Conservation (phyloP, 2,329 filamentous ascomycete species). For the Bipolaris gigantea region DNA sequence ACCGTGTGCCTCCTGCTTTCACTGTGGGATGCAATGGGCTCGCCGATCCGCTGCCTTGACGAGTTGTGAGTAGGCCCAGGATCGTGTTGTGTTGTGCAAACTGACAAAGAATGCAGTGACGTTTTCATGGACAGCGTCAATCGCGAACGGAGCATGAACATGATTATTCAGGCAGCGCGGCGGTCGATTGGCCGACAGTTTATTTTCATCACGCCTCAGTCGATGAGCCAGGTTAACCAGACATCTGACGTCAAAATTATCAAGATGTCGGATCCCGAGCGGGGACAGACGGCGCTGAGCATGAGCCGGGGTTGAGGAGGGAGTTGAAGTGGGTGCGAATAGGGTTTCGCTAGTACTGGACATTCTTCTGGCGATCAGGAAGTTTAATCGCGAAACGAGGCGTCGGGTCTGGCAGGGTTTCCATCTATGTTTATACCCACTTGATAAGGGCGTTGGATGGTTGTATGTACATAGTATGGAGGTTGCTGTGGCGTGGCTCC, state of each 20-base stretch:
- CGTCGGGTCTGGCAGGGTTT: constrained; percentile 3
- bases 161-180: constrained; percentile 87
- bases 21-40: constrained; percentile 98
- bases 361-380: neutral
- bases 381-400: neutral
- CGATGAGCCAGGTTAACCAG: constrained; percentile 57
- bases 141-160: constrained; percentile 85
- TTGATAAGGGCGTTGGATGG: constrained; percentile 10
- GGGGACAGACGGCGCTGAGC: constrained; percentile 52
- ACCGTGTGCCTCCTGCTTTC: constrained; percentile 91
- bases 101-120: constrained; percentile 56
- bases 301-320: constrained; percentile 21
- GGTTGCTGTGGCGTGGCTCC: neutral
- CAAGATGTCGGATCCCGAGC: constrained; percentile 61
- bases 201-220: constrained; percentile 93
- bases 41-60: constrained; percentile 89
- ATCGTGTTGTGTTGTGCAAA: constrained; percentile 1
- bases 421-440: constrained; percentile 25
- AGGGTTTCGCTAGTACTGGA: neutral
- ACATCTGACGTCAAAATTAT: constrained; percentile 75
- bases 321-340: neutral
- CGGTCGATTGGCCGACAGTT: constrained; percentile 89
- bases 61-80: constrained; percentile 67
- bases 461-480: neutral
- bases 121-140: constrained; percentile 99